Evolutionary conservation across 2,329 filamentous ascomycete genomes (phyloP), one percentile per base, ranked within the genome.

Genomic region (Curvularia eragrostidis): DNA sequence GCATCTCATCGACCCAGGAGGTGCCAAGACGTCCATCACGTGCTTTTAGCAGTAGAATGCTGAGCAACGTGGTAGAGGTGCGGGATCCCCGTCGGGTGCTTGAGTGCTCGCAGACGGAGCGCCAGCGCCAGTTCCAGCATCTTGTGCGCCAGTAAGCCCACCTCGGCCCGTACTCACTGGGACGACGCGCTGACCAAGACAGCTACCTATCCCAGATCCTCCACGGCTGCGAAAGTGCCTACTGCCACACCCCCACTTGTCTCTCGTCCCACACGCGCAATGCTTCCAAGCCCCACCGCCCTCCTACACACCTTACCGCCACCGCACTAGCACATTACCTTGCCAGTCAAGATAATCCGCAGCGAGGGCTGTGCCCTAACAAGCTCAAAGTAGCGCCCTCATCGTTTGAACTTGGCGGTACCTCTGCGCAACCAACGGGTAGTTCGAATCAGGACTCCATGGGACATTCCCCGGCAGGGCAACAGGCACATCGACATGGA

Each of bases 191-290:
- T 41, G 34, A 53, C 18, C 41, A 10, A n/a, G 21, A 36, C 24
- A 94, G 91, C 68, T 96, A 91, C 72, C 87, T 93, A 48, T 81
- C 85, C 32, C 93, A 97, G 77, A 85, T 97, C n/a, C 86, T 92
- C 55, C 85, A 90, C 64, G 93, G 93, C 62, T 97, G 93, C 73
- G 86, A 86, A 61, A 85, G 85, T 63, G 79, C 83, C 52, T 80
- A 83, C 50, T 97, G 93, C 77, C 82, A 81, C 34, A 94, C 88
- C 1, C 79, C 91, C 13, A 94, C 91, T 13, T 97, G 93, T 78
- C 89, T 94, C 70, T 92, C 88, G 60, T 92, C 86, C 73, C 87
- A 90, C 54, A 89, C 85, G 75, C 85, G 90, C 64, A 79, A 88
- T 39, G 84, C 86, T 32, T 86, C 86, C 62, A 84, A 84, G 0